Percentiles rank a stretch among this genome's conserved stretches.
phyloP scores from a whole-genome alignment of 2,329 filamentous ascomycete genomes.

The Orbilia brochopaga region DNA sequence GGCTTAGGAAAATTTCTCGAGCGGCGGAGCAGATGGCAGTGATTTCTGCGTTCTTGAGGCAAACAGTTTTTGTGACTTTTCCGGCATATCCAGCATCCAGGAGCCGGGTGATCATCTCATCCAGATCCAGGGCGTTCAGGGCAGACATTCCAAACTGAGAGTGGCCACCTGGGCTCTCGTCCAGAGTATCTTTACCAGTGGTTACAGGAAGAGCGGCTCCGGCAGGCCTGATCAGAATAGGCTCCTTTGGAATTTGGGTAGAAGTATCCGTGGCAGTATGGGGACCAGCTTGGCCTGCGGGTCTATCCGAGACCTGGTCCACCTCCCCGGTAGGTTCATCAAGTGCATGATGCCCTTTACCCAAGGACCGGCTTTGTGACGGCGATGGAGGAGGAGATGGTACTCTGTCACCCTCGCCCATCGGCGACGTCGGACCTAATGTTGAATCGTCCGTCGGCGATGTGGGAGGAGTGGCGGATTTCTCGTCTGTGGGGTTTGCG shows the following conservation, averaged over 20 bases:
- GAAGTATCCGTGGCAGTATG: conserved; percentile 63
- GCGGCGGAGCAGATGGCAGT: conserved; percentile 88
- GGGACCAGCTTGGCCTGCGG: conserved; percentile 71
- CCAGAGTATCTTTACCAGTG: conserved; percentile 61
- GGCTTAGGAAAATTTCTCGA: conserved; percentile 85
- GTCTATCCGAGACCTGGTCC: conserved; percentile 89
- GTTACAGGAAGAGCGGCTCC: conserved; percentile 72
- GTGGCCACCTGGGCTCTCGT: conserved; percentile 62
- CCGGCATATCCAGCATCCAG: conserved; percentile 93
- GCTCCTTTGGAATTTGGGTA: conserved; percentile 77
- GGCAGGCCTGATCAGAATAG: conserved; percentile 84
- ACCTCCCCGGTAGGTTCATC: conserved; percentile 67
- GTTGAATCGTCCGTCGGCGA: conserved; percentile 52
- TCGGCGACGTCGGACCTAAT: conserved; percentile 46
- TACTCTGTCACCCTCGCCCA: conserved; percentile 50
- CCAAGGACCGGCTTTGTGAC: conserved; percentile 52
- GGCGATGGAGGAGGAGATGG: conserved; percentile 54
- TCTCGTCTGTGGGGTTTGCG: conserved; percentile 41
- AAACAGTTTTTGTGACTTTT: conserved; percentile 97
- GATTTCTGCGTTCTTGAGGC: conserved; percentile 96
- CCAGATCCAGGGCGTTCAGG: conserved; percentile 88
- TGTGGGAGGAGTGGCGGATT: conserved; percentile 53
- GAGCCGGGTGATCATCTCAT: conserved; percentile 94
- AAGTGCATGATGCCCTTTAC: conserved; percentile 55
- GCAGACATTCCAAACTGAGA: conserved; percentile 78